These are phyloP conservation scores for Saururus chinensis DNA, from an alignment of 164 flowering plant genomes.

Conservation along the genomic window DNA sequence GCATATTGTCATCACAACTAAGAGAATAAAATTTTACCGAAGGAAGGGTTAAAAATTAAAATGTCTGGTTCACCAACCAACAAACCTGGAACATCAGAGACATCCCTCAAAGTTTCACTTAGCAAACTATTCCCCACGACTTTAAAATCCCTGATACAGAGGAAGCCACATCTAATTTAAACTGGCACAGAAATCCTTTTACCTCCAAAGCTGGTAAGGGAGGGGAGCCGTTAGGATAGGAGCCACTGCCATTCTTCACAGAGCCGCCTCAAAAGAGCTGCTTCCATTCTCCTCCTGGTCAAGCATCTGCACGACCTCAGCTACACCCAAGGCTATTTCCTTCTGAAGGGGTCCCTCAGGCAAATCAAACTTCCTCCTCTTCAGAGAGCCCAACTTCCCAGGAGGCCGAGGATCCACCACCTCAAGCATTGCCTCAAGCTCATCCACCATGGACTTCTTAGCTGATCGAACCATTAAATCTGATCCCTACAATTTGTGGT, in stretches of 20 bases:
- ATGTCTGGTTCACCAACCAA: background rate
- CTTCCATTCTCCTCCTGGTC: conserved; percentile 33
- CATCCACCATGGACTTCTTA: conserved; percentile 74
- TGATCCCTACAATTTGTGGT: conserved; percentile 37
- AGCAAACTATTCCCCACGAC: background rate
- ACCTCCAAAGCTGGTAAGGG: background rate
- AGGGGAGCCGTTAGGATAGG: background rate
- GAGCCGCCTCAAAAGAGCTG: conserved; percentile 23
- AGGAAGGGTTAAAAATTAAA: too few relatives aligned
- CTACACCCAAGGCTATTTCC: conserved; percentile 85
- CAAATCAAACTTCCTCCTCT: conserved; percentile 79
- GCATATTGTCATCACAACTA: too few relatives aligned
- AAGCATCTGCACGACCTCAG: conserved; percentile 78
- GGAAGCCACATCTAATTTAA: too few relatives aligned
- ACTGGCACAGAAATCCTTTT: background rate
- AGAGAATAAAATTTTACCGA: too few relatives aligned
- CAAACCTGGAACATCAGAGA: background rate
- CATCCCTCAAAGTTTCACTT: conserved; percentile 6
- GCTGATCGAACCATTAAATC: conserved; percentile 82
- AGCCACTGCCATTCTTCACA: conserved; percentile 12
- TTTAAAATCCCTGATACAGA: background rate
- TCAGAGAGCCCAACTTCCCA: conserved; percentile 50
- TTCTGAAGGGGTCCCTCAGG: conserved; percentile 45
- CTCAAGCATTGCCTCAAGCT: conserved; percentile 92
- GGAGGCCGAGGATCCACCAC: conserved; percentile 87